phyloP scores from a whole-genome alignment of 164 flowering plant species.

The Chimonanthus salicifolius region DNA sequence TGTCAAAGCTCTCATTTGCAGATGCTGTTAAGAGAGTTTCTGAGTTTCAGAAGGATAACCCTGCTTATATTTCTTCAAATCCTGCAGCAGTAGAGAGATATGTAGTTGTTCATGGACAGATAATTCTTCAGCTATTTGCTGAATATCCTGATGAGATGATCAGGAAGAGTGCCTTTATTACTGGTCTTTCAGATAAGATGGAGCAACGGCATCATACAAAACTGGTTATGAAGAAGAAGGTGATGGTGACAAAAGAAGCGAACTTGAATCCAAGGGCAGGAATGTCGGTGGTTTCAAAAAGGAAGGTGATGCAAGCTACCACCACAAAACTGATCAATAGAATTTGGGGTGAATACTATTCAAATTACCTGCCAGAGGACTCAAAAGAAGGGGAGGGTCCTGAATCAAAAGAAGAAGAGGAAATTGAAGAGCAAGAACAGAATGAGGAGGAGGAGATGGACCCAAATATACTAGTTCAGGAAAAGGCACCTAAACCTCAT shows the following conservation, averaged over 20 bases:
- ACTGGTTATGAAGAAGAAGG: constrained; percentile 61
- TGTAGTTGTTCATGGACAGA: constrained; percentile 82
- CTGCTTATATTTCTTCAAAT: constrained; percentile 58
- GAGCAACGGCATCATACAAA: constrained; percentile 76
- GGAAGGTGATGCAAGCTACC: constrained; percentile 79
- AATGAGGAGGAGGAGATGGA: constrained; percentile 33
- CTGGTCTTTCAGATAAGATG: constrained; percentile 59
- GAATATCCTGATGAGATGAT: constrained; percentile 70
- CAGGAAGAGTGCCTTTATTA: constrained; percentile 54
- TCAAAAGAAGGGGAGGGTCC: constrained; percentile 34
- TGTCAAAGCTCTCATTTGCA: constrained; percentile 58
- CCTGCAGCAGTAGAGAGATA: constrained; percentile 60
- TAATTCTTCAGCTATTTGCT: constrained; percentile 65
- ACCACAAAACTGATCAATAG: constrained; percentile 70
- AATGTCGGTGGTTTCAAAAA: constrained; percentile 43
- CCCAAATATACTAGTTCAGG: constrained; percentile 12
- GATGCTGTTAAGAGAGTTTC: constrained; percentile 62
- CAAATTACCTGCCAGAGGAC: constrained; percentile 63
- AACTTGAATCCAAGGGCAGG: constrained; percentile 75
- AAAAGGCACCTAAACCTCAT: constrained; percentile 17
- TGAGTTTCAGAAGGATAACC: constrained; percentile 35
- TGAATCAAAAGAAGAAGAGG: constrained; percentile 45
- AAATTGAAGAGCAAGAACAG: constrained; percentile 33
- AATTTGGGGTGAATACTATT: constrained; percentile 90
- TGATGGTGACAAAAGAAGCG: constrained; percentile 26